Conservation (phyloP, 2,329 filamentous ascomycete species). For the Thermothelomyces thermophilus region DNA sequence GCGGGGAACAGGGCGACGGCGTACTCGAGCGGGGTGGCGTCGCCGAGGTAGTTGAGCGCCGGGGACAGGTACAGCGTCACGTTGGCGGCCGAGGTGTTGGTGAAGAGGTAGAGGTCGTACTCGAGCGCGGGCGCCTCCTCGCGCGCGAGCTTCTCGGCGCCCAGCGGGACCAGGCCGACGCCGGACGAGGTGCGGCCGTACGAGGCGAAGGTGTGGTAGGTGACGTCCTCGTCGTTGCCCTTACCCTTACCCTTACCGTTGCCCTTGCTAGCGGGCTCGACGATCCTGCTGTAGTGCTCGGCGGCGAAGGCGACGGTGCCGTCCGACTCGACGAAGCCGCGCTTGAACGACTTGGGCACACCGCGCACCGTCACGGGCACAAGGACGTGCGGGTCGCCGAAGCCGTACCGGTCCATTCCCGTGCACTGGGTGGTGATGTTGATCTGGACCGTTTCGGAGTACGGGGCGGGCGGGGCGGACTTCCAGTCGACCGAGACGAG, state of each 20-base stretch:
- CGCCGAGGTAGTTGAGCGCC: slow-evolving; percentile 46
- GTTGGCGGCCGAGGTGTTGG: slow-evolving; percentile 38
- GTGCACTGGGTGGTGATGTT: slow-evolving; percentile 44
- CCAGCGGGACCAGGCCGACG: slow-evolving; percentile 49
- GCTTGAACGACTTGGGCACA: slow-evolving; percentile 44
- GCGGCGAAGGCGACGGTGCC: slow-evolving; percentile 50
- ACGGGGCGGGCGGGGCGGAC: slow-evolving; percentile 29
- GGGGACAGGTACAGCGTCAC: slow-evolving; percentile 48
- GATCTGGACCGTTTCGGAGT: slow-evolving; percentile 43
- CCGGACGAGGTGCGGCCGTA: slow-evolving; percentile 54
- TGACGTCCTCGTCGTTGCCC: slow-evolving; percentile 26
- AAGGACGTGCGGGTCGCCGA: slow-evolving; percentile 40
- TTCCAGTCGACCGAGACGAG: slow-evolving; percentile 51
- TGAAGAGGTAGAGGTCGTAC: slow-evolving; percentile 58
- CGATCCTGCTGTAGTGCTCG: slow-evolving; percentile 35
- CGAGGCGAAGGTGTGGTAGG: slow-evolving; percentile 46
- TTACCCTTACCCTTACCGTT: no score
- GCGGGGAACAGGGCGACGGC: slow-evolving; percentile 35
- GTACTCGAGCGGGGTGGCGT: slow-evolving; percentile 44
- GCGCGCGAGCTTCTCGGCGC: slow-evolving; percentile 42
- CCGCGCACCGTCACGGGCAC: slow-evolving; percentile 47
- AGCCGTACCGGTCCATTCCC: slow-evolving; percentile 37
- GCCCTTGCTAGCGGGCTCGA: not conserved
- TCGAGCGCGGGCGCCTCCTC: slow-evolving; percentile 48
- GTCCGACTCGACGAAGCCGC: slow-evolving; percentile 58